A percentile compares a stretch with the other conserved stretches of the same genome.
Conservation (phyloP, 352 stramenopile genomes). For the Thraustotheca clavata region DNA sequence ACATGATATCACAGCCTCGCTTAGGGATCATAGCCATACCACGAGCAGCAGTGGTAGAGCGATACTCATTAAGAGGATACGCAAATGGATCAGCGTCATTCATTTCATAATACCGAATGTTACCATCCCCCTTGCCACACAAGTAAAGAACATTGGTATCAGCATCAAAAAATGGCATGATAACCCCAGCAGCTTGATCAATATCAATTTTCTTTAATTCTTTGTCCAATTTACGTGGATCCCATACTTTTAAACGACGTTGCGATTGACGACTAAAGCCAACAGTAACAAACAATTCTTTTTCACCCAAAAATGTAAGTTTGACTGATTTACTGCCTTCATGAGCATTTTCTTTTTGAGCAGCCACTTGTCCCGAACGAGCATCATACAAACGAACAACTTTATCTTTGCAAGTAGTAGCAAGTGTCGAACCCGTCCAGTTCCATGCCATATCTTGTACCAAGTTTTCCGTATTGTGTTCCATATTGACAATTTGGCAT, state of each 20-base stretch:
- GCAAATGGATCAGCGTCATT: conserved; percentile 92
- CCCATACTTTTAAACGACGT: conserved; percentile 88
- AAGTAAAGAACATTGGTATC: conserved; percentile 98
- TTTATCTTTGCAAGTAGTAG: conserved; percentile 98
- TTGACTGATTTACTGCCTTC: conserved; percentile 98
- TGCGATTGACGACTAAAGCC: conserved; percentile 96
- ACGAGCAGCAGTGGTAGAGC: conserved; percentile 92
- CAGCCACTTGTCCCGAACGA: conserved; percentile 67
- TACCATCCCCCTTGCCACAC: conserved; percentile 96
- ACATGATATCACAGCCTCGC: conserved; percentile 96
- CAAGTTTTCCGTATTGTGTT: conserved; percentile 79
- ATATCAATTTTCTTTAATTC: conserved; percentile 94
- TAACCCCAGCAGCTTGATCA: conserved; percentile 96
- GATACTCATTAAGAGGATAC: conserved; percentile 92
- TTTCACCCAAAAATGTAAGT: conserved; percentile 92
- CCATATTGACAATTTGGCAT: conserved; percentile 84
- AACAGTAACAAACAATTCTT: conserved; percentile 94
- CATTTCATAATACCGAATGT: conserved; percentile 99
- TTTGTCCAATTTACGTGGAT: conserved; percentile 85
- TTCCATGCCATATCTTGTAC: conserved; percentile 98
- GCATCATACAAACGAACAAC: conserved; percentile 94
- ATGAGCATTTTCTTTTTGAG: conserved; percentile 88
- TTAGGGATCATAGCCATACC: conserved; percentile 99
- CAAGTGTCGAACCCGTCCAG: conserved; percentile 92
- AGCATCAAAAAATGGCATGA: conserved; percentile 98